Percentiles rank a stretch among this genome's conserved stretches.
phyloP scores from a whole-genome alignment of 352 stramenopile genomes.

The Pseudoperonospora humuli region DNA sequence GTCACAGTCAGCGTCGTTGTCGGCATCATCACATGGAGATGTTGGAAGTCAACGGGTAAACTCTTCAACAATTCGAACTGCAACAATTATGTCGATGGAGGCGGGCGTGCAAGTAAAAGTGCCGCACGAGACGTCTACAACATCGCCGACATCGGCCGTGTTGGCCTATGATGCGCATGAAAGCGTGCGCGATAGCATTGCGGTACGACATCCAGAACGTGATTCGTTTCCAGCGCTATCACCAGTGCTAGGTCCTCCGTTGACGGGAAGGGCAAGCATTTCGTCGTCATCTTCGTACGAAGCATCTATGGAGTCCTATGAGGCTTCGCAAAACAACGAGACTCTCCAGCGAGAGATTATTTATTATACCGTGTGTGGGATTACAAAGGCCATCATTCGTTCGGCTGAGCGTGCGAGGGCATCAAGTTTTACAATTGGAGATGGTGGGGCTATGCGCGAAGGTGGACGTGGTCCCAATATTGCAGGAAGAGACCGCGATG shows the following conservation, averaged over 20 bases:
- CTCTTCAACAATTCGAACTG: conserved; percentile 2
- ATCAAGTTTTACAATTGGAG: conserved; percentile 11
- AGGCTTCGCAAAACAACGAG: conserved; percentile 60
- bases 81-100: conserved; percentile 23
- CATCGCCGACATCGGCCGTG: conserved; percentile 5
- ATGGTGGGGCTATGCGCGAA: conserved; percentile 1
- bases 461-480: conserved; percentile 25
- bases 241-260: conserved; percentile 4
- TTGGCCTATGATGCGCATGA: conserved; percentile 13
- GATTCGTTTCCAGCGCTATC: conserved; percentile 15
- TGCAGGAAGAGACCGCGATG: conserved; percentile 4
- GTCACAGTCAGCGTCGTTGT: conserved; percentile 25
- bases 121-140: conserved; percentile 5
- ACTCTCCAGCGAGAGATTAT: conserved; percentile 77
- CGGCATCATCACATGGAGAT: conserved; percentile 15
- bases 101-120: conserved; percentile 4
- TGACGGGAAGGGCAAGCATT: conserved; percentile 13
- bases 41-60: conserved; percentile 1
- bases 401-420: conserved; percentile 31
- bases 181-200: conserved; percentile 15
- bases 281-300: conserved; percentile 27
- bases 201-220: conserved; percentile 8
- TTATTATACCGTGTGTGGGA: conserved; percentile 75
- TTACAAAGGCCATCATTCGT: conserved; percentile 65
- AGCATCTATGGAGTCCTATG: conserved; percentile 23